Conservation (phyloP, 306 rosid species). For the Delonix regia region DNA sequence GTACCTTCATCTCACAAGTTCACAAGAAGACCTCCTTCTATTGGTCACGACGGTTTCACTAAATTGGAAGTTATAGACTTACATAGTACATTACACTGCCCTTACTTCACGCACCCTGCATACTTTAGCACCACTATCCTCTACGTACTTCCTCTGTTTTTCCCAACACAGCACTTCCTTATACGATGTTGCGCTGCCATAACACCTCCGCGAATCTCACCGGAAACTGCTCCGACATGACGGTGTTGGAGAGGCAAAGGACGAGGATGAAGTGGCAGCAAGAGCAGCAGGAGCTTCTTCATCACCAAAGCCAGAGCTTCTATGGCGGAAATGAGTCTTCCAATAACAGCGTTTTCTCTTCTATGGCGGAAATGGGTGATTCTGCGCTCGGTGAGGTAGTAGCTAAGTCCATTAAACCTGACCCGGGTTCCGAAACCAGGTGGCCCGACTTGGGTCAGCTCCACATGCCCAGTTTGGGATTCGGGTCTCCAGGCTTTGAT, state of each 20-base stretch:
- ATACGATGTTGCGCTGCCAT: slow-evolving; percentile 51
- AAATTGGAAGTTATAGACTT: not conserved
- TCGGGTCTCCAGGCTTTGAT: slow-evolving; percentile 38
- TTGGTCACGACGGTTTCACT: slow-evolving; percentile 20
- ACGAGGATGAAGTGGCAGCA: slow-evolving; percentile 49
- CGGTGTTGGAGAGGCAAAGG: slow-evolving; percentile 54
- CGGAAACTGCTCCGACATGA: slow-evolving; percentile 46
- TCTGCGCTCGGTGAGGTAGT: slow-evolving; percentile 41
- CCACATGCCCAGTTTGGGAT: slow-evolving; percentile 14
- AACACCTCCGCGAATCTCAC: slow-evolving; percentile 34
- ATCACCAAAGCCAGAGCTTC: slow-evolving; percentile 12
- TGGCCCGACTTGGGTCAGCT: slow-evolving; percentile 47
- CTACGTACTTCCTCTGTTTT: not conserved
- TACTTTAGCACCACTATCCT: not conserved
- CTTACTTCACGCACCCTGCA: not conserved
- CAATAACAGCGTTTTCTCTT: slow-evolving; percentile 12
- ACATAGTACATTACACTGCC: not conserved
- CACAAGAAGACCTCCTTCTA: slow-evolving; percentile 1
- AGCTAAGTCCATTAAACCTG: slow-evolving; percentile 45
- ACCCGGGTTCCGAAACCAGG: slow-evolving; percentile 47
- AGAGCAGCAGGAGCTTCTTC: not conserved
- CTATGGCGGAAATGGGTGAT: not conserved
- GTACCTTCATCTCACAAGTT: not conserved
- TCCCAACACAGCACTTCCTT: slow-evolving; percentile 25
- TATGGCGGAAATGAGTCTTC: slow-evolving; percentile 27